Conservation (phyloP, 768 basidiomycete species). For the Sarcodon sp. region DNA sequence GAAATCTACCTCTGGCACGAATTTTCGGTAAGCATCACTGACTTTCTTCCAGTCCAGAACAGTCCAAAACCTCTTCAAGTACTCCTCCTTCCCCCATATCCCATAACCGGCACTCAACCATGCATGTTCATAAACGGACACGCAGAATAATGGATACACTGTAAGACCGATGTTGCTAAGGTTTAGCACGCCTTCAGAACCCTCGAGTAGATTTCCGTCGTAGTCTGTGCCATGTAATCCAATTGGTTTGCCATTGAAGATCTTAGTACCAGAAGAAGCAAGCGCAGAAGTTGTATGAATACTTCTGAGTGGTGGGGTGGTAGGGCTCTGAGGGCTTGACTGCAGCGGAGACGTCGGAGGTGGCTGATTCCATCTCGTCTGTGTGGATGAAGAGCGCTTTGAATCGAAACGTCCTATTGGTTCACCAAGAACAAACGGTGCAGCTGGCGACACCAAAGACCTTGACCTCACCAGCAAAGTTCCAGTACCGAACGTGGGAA, state of each 20-base stretch:
- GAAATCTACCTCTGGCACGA: too few relatives aligned
- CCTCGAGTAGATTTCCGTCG: background rate
- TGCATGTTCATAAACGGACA: conserved; percentile 75
- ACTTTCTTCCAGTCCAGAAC: conserved; percentile 71
- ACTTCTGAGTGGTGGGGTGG: background rate
- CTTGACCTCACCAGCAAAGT: conserved; percentile 59
- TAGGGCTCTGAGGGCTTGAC: background rate
- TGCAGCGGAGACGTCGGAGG: background rate
- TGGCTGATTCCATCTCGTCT: background rate
- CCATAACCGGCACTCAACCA: conserved; percentile 82
- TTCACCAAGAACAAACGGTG: background rate
- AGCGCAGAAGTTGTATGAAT: background rate
- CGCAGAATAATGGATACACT: conserved; percentile 64
- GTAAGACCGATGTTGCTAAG: conserved; percentile 29
- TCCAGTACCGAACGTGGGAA: conserved; percentile 83
- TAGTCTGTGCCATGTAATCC: background rate
- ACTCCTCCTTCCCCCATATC: conserved; percentile 84
- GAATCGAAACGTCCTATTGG: background rate
- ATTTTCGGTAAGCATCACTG: conserved; percentile 13
- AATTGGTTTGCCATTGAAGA: background rate
- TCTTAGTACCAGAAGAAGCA: background rate
- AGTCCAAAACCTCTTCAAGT: conserved; percentile 74
- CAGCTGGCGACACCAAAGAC: background rate
- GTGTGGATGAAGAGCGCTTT: background rate
- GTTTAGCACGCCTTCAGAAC: background rate